phyloP scores from a whole-genome alignment of 139 green algal species.

The Volvox africanus region DNA sequence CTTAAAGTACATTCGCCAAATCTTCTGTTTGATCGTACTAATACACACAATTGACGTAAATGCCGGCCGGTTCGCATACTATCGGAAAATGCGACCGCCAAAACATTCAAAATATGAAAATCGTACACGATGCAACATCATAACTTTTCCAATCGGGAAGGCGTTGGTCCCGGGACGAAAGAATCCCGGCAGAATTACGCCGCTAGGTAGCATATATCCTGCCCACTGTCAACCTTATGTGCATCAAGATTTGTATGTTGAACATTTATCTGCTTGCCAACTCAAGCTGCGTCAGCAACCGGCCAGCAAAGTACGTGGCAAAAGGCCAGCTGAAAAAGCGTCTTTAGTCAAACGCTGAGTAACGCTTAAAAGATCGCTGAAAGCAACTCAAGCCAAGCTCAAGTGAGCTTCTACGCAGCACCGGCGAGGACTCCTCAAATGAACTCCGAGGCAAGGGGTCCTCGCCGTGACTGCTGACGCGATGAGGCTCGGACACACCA shows the following conservation, averaged over 20 bases:
- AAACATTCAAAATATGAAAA: neutral
- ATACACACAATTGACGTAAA: neutral
- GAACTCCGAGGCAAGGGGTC: neutral
- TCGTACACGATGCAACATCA: neutral
- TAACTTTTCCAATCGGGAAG: neutral
- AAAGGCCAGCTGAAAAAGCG: neutral
- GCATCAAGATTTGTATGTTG: neutral
- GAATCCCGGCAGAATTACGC: neutral
- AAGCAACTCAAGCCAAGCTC: neutral
- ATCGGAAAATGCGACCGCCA: neutral
- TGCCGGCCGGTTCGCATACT: neutral
- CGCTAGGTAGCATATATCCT: no score
- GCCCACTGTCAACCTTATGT: neutral
- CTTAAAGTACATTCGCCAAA: neutral
- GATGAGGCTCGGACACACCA: neutral
- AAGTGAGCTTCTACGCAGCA: neutral
- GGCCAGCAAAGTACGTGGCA: neutral
- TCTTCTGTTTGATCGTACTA: neutral
- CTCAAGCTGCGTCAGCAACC: constrained; percentile 3
- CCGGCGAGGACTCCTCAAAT: neutral
- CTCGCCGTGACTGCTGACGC: neutral
- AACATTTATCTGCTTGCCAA: neutral
- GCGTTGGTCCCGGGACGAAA: neutral
- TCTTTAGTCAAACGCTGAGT: neutral
- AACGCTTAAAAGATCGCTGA: constrained; percentile 8